A percentile compares a stretch with the other conserved stretches of the same genome.
Evolutionary conservation across 805 yeast species (phyloP).

Genomic region (Helenozyma baotianmanensis): DNA sequence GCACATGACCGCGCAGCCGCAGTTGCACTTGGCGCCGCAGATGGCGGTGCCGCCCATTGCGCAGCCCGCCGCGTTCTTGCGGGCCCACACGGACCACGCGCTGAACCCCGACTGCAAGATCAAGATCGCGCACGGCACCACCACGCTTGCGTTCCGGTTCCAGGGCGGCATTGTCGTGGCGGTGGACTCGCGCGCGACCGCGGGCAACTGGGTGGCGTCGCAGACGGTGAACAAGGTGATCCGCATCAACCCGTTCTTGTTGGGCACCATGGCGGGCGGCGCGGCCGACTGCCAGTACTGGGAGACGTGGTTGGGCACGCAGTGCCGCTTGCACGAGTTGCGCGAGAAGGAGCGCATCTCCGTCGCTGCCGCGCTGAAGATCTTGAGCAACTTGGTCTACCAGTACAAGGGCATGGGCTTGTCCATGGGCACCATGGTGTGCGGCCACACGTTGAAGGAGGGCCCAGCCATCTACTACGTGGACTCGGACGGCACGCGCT

Average conservation of each 20-base stretch:
- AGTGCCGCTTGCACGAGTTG: conserved; percentile 91
- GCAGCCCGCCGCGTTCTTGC: conserved; percentile 83
- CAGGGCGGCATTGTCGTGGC: conserved; percentile 95
- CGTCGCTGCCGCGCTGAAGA: conserved; percentile 95
- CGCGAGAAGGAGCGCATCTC: conserved; percentile 92
- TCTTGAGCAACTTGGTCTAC: conserved; percentile 83
- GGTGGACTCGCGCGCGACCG: conserved; percentile 97
- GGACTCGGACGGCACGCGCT: conserved; percentile 94
- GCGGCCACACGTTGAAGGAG: conserved; percentile 93
- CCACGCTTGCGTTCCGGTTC: conserved; percentile 93
- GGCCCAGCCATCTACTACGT: conserved; percentile 95
- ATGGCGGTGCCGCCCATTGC: conserved; percentile 78
- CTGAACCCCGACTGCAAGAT: conserved; percentile 89
- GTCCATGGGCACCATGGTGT: conserved; percentile 98
- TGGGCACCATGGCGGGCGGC: conserved; percentile 99
- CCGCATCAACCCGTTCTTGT: conserved; percentile 88
- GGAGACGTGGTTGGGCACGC: conserved; percentile 98
- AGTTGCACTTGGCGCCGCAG: conserved; percentile 50
- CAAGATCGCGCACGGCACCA: conserved; percentile 98
- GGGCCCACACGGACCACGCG: conserved; percentile 98
- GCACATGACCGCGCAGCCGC: conserved; percentile 6
- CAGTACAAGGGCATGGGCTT: conserved; percentile 97
- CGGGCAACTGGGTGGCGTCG: conserved; percentile 97
- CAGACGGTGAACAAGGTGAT: conserved; percentile 97
- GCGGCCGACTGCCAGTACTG: conserved; percentile 99